These are phyloP conservation scores for Aspergillus ochraceus DNA, from an alignment of 2,329 filamentous ascomycete species.

Conservation along the genomic window DNA sequence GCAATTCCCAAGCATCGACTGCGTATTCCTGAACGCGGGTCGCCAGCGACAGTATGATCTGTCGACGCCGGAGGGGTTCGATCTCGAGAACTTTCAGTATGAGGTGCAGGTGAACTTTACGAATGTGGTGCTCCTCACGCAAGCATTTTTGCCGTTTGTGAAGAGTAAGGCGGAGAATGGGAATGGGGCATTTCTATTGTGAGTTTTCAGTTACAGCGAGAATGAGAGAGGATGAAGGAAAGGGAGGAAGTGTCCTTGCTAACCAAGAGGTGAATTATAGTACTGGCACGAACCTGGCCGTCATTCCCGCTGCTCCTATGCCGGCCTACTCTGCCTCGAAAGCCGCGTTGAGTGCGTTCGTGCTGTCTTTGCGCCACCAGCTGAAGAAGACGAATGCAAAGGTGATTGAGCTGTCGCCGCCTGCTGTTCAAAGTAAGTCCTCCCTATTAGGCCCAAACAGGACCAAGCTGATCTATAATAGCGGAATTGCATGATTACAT, in stretches of 20 bases:
- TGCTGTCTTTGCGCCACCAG: slow-evolving; percentile 48
- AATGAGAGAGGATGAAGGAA: no score
- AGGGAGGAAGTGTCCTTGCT: no score
- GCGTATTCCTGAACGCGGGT: slow-evolving; percentile 59
- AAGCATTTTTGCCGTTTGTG: slow-evolving; percentile 50
- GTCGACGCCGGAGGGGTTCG: slow-evolving; percentile 44
- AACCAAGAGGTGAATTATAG: slow-evolving; percentile 14
- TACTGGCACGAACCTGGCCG: slow-evolving; percentile 46
- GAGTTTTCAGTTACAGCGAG: slow-evolving; percentile 2
- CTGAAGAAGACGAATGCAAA: slow-evolving; percentile 36
- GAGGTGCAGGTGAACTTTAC: slow-evolving; percentile 54
- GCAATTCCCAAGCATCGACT: slow-evolving; percentile 53
- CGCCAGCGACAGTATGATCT: slow-evolving; percentile 54
- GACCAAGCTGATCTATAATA: slow-evolving; percentile 5
- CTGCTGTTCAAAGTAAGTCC: slow-evolving; percentile 38
- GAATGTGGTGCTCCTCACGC: slow-evolving; percentile 46
- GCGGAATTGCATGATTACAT: slow-evolving; percentile 54
- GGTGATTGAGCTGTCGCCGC: slow-evolving; percentile 53
- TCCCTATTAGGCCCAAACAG: no score
- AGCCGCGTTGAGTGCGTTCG: slow-evolving; percentile 52
- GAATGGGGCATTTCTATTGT: slow-evolving; percentile 34
- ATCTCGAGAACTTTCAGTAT: slow-evolving; percentile 40
- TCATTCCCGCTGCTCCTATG: slow-evolving; percentile 49
- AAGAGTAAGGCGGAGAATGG: slow-evolving; percentile 20
- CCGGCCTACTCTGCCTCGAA: slow-evolving; percentile 57